These are phyloP conservation scores for Melanopsichium pennsylvanicum DNA, from an alignment of 1,284 basidiomycete species.

Conservation along the genomic window DNA sequence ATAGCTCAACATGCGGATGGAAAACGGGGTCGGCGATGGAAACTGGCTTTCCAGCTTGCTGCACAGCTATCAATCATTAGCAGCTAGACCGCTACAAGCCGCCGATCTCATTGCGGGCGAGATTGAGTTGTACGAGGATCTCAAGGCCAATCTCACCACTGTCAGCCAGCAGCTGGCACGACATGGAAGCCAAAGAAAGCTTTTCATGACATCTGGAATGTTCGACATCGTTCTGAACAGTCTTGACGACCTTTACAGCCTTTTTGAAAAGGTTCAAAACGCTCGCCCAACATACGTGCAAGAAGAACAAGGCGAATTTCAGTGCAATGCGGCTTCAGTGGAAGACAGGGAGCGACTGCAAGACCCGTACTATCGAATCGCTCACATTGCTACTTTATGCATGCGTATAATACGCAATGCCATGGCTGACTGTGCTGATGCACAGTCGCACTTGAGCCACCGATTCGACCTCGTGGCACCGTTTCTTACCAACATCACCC, in stretches of 20 bases:
- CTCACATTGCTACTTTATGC: conserved; percentile 7
- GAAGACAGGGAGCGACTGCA: background rate
- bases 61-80: conserved; percentile 1
- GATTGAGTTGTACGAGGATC: conserved; percentile 3
- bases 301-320: background rate
- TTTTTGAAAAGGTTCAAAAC: conserved; percentile 6
- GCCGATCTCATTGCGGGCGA: background rate
- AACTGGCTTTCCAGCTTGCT: background rate
- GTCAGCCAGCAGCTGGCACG: conserved; percentile 9
- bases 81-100: background rate
- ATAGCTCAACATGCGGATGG: no score
- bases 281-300: background rate
- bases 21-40: no score
- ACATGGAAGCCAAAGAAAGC: background rate
- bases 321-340: background rate
- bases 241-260: background rate
- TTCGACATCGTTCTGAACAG: background rate
- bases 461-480: conserved; percentile 13
- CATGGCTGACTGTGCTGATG: conserved; percentile 21
- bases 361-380: conserved; percentile 10
- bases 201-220: background rate
- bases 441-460: conserved; percentile 9
- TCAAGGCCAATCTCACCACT: conserved; percentile 6
- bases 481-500: conserved; percentile 23
- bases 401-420: conserved; percentile 21